Base-by-base conservation (phyloP, 192 early-diverging fungal species). In the Backusella liffmaniae region DNA sequence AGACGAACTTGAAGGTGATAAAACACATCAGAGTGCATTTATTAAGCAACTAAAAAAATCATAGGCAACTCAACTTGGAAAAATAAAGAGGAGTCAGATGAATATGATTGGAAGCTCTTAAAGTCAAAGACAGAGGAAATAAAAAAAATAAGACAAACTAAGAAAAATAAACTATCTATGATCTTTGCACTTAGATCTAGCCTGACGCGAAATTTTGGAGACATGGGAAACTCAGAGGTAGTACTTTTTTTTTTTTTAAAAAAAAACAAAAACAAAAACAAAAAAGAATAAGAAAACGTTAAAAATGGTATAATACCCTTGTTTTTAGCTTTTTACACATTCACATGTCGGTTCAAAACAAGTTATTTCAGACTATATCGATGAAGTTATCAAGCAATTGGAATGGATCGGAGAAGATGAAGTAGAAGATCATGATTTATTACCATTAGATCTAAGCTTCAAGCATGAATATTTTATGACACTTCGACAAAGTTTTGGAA, bases 381-480 rank as follows among this genome's bases (percentile, higher is more conserved):
- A 90, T 4, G 93, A 98, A 83, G 90, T 91, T 10, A 86, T 88
- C 3, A 83, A 84, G 29, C 91, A 91, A 71, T 85, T 97, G 35
- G 86, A 94, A 73, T 85, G 84, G 16, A 91, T 97, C 49, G 90
- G 92, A 56, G 88, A 82, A 56, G 76, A 80, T 41, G 35, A 67
- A 32, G 5, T 70, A 9, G 39, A 68, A 23, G 34, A 36, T 18
- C 9, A 30, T 6, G 51, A 74, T 41, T 62, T 75, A 12, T 18
- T 26, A 12, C 39, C 91, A 30, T 74, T 94, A 67, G 74, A 84
- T 12, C 76, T 88, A 10, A 78, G 85, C 12, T 87, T 85, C 13
- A 93, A 94, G 78, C 84, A 90, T 53, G 86, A 88, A 42, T 92
- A 96, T 77, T 96, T 96, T 74, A 88, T 84, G 15, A 91, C 93